phyloP scores from a whole-genome alignment of 257 asterid genomes.

The Solanum infundibuliforme region DNA sequence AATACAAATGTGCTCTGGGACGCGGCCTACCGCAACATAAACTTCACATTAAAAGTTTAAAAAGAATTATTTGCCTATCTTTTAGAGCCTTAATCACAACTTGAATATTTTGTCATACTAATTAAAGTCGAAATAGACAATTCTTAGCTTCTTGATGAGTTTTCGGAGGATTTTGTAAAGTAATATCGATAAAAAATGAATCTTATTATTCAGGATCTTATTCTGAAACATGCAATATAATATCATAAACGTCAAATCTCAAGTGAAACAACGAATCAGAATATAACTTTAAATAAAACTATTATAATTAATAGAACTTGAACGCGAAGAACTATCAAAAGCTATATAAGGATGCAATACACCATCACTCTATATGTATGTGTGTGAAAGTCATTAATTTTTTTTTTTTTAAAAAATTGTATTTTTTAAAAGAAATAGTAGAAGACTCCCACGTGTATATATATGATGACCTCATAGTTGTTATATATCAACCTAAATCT shows the following conservation, averaged over 20 bases:
- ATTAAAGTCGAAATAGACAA: background rate
- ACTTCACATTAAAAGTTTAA: background rate
- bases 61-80: background rate
- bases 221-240: background rate
- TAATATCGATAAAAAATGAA: background rate
- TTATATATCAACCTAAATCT: background rate
- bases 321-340: background rate
- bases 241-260: background rate
- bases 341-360: background rate
- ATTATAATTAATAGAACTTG: background rate
- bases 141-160: background rate
- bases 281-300: background rate
- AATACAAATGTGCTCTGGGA: conserved; percentile 6
- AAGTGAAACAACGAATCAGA: background rate
- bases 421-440: background rate
- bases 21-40: conserved; percentile 17
- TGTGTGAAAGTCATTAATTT: background rate
- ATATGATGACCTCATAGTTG: background rate
- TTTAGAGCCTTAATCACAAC: background rate
- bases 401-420: background rate
- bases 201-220: no score
- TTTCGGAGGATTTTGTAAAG: background rate
- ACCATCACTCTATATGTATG: background rate
- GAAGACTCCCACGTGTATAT: background rate
- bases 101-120: background rate